Evolutionary conservation across 176 grass and related monocot species (phyloP).

Genomic region (Poa pratensis): DNA sequence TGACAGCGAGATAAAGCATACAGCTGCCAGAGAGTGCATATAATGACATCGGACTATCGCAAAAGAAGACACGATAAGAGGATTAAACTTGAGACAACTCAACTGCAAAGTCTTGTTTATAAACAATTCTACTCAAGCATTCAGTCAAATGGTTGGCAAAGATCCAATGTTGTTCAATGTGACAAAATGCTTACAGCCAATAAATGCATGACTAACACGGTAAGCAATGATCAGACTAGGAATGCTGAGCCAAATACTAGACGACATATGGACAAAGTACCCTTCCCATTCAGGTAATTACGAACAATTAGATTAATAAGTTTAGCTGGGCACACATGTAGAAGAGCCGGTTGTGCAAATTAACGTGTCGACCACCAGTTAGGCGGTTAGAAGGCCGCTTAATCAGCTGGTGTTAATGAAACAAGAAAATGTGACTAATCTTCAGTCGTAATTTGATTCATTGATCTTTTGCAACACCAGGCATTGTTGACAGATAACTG

Average conservation of each 20-base stretch:
- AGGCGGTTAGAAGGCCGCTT: neutral
- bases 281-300: neutral
- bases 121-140: too few relatives aligned
- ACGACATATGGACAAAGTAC: neutral
- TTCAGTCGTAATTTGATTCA: neutral
- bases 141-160: neutral
- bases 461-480: neutral
- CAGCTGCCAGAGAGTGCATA: constrained; percentile 45
- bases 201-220: constrained; percentile 1
- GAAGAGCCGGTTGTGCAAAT: too few relatives aligned
- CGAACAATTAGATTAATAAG: neutral
- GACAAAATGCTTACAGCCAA: constrained; percentile 11
- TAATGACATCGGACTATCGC: constrained; percentile 30
- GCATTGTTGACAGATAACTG: neutral
- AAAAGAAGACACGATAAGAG: constrained; percentile 38
- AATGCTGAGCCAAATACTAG: constrained; percentile 17
- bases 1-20: constrained; percentile 34
- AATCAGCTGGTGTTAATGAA: neutral
- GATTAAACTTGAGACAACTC: constrained; percentile 35
- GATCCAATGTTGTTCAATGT: neutral
- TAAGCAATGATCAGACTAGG: neutral
- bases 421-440: neutral
- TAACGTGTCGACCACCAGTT: too few relatives aligned
- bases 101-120: constrained; percentile 4
- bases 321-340: too few relatives aligned